These are phyloP conservation scores for Pholiota adiposa DNA, from an alignment of 1,284 basidiomycete species.

Conservation along the genomic window DNA sequence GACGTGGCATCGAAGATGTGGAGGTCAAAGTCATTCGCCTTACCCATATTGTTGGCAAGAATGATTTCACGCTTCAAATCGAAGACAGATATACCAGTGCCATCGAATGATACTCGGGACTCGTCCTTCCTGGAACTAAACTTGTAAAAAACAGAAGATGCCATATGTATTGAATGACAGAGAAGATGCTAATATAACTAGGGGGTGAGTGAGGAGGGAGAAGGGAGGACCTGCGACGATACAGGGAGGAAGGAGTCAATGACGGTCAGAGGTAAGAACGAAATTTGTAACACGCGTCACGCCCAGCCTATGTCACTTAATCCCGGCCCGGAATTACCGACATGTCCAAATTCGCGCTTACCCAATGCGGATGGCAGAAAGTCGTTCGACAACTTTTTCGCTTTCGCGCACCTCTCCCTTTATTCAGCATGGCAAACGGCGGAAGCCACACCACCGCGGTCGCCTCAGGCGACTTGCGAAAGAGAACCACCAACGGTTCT, in stretches of 20 bases:
- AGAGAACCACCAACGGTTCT: slow-evolving; percentile 28
- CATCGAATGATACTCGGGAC: slow-evolving; percentile 95
- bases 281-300: slow-evolving; percentile 14
- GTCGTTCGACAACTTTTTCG: slow-evolving; percentile 23
- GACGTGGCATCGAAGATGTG: slow-evolving; percentile 84
- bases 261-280: neutral
- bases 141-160: slow-evolving; percentile 97
- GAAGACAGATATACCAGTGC: slow-evolving; percentile 98
- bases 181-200: slow-evolving; percentile 25
- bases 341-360: neutral
- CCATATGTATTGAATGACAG: slow-evolving; percentile 60
- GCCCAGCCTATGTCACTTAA: neutral
- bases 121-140: slow-evolving; percentile 97
- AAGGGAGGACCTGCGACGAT: neutral
- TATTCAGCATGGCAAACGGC: slow-evolving; percentile 16
- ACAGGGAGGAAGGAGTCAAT: no score
- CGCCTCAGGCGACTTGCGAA: slow-evolving; percentile 30
- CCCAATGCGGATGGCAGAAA: slow-evolving; percentile 16
- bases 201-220: slow-evolving; percentile 2
- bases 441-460: slow-evolving; percentile 17
- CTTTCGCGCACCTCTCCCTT: neutral
- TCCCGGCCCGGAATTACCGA: neutral
- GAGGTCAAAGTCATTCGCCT: slow-evolving; percentile 97
- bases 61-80: slow-evolving; percentile 99
- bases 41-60: slow-evolving; percentile 92